A percentile compares a stretch with the other conserved stretches of the same genome.
phyloP scores from a whole-genome alignment of 2,329 filamentous ascomycete genomes.

The Cryphonectria naterciae region DNA sequence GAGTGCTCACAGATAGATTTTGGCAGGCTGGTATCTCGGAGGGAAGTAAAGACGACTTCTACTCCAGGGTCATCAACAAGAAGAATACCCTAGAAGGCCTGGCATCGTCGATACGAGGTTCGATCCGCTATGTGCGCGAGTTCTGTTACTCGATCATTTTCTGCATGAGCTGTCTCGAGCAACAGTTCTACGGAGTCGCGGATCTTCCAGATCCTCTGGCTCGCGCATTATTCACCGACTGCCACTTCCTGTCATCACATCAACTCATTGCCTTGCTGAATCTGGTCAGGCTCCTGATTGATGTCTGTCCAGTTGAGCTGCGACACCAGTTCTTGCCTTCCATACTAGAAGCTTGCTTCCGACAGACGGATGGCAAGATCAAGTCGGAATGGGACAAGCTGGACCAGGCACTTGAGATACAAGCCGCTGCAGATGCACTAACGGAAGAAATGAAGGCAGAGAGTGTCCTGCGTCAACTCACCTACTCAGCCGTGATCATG shows the following conservation, averaged over 20 bases:
- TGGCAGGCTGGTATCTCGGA: conserved; percentile 98
- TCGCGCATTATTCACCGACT: conserved; percentile 81
- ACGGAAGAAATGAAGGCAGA: conserved; percentile 98
- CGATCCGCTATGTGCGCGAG: conserved; percentile 87
- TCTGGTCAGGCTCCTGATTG: conserved; percentile 83
- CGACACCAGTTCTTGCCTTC: conserved; percentile 82
- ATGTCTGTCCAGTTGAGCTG: conserved; percentile 83
- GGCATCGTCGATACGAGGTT: conserved; percentile 87
- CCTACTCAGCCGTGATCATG: conserved; percentile 89
- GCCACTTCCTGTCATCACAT: conserved; percentile 82
- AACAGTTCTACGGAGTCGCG: conserved; percentile 87
- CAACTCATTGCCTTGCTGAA: conserved; percentile 94
- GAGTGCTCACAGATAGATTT: conserved; percentile 90
- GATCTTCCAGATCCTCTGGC: conserved; percentile 84
- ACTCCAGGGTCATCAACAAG: conserved; percentile 85
- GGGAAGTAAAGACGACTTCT: conserved; percentile 96
- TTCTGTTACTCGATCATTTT: conserved; percentile 93
- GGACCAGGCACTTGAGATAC: conserved; percentile 62
- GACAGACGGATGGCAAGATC: conserved; percentile 86
- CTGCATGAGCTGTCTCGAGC: conserved; percentile 85
- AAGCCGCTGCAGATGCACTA: conserved; percentile 74
- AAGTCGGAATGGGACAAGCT: conserved; percentile 84
- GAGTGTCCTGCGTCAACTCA: conserved; percentile 90
- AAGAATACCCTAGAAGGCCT: conserved; percentile 91
- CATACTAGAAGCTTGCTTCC: conserved; percentile 79